Evolutionary conservation across 2,329 filamentous ascomycete species (phyloP).

Genomic region (Botrytis aclada): DNA sequence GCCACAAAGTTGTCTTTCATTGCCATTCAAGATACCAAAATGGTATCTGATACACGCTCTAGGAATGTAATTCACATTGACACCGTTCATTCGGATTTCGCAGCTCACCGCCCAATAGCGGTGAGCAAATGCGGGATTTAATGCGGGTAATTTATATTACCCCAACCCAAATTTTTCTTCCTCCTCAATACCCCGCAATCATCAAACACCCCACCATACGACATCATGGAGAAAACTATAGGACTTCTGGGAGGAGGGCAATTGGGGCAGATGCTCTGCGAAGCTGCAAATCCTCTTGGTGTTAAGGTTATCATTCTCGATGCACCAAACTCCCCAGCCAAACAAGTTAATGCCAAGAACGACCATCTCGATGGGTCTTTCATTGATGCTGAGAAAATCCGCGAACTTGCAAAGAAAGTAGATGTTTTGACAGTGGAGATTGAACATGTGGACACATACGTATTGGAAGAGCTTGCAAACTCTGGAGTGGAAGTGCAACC

Average conservation of each 20-base stretch:
- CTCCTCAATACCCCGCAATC: slow-evolving; percentile 5
- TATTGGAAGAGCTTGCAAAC: slow-evolving; percentile 77
- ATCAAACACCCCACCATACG: slow-evolving; percentile 8
- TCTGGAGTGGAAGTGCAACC: slow-evolving; percentile 55
- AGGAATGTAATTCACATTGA: background rate
- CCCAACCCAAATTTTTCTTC: slow-evolving; percentile 11
- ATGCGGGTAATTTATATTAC: background rate
- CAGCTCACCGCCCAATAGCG: background rate
- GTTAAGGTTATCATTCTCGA: slow-evolving; percentile 80
- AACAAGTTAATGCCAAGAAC: slow-evolving; percentile 75
- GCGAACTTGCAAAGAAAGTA: slow-evolving; percentile 69
- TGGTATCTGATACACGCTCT: too few species aligned
- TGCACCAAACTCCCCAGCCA: slow-evolving; percentile 72
- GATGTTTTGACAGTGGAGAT: slow-evolving; percentile 92
- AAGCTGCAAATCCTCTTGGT: slow-evolving; percentile 76
- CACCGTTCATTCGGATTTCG: background rate
- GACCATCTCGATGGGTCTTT: slow-evolving; percentile 83
- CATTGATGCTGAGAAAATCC: slow-evolving; percentile 76
- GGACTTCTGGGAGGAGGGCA: slow-evolving; percentile 63
- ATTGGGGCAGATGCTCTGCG: slow-evolving; percentile 89
- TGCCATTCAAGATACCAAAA: too few species aligned
- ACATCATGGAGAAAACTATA: slow-evolving; percentile 33
- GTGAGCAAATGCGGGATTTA: background rate
- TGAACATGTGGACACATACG: slow-evolving; percentile 88
- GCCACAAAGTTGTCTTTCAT: background rate